Evolutionary conservation across 306 rosid species (phyloP).

Genomic region (Pueraria montana): DNA sequence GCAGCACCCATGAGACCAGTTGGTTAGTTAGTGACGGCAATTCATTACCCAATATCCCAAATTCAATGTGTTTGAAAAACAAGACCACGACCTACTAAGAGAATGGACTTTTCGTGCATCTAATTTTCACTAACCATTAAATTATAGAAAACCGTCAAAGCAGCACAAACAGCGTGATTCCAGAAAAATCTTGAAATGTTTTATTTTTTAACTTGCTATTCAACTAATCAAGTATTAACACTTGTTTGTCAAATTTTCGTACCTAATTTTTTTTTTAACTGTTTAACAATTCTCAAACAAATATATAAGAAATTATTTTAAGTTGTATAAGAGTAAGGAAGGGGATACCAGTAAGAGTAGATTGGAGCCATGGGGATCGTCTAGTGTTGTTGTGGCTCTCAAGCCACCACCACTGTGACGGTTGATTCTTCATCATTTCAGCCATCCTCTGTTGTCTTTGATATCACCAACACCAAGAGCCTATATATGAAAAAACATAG

Average conservation of each 20-base stretch:
- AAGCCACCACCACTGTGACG: slow-evolving; percentile 84
- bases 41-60: background rate
- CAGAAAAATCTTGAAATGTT: background rate
- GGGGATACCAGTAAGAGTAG: slow-evolving; percentile 71
- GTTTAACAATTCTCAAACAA: background rate
- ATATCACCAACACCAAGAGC: slow-evolving; percentile 35
- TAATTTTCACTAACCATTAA: background rate
- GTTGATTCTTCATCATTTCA: slow-evolving; percentile 57
- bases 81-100: background rate
- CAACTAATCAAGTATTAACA: slow-evolving; percentile 5
- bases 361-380: slow-evolving; percentile 84
- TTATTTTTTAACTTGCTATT: background rate
- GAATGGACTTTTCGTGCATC: background rate
- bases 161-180: background rate
- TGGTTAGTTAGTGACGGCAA: background rate
- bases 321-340: slow-evolving; percentile 28
- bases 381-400: slow-evolving; percentile 59
- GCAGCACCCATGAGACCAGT: background rate
- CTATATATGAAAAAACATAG: slow-evolving; percentile 9
- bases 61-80: background rate
- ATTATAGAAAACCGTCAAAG: background rate
- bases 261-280: background rate
- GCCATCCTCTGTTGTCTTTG: slow-evolving; percentile 41
- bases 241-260: background rate
- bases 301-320: background rate